Conservation (phyloP, 2,329 filamentous ascomycete species). For the Didymella glomerata region DNA sequence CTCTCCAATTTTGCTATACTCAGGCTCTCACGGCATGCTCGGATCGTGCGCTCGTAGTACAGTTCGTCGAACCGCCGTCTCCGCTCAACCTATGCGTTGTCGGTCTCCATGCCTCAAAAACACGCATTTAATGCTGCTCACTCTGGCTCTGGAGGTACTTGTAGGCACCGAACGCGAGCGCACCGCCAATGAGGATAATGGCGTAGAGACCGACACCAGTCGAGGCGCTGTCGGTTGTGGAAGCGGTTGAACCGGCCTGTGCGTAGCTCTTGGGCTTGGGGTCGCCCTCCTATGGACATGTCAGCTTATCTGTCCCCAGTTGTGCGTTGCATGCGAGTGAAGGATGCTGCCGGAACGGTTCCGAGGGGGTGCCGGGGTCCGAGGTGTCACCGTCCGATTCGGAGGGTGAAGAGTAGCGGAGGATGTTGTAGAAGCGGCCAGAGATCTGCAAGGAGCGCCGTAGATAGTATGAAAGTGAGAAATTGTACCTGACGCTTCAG, state of each 20-base stretch:
- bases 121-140: constrained; percentile 25
- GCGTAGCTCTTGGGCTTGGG: constrained; percentile 71
- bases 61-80: neutral
- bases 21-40: neutral
- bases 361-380: constrained; percentile 19
- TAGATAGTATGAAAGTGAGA: neutral
- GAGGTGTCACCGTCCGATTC: constrained; percentile 4
- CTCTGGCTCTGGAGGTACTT: constrained; percentile 75
- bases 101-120: neutral
- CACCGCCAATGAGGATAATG: constrained; percentile 78
- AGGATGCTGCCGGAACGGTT: constrained; percentile 30
- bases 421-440: neutral
- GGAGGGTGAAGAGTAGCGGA: neutral
- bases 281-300: constrained; percentile 69
- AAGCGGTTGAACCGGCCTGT: constrained; percentile 57
- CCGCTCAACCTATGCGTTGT: constrained; percentile 9
- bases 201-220: constrained; percentile 84
- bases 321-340: neutral
- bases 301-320: constrained; percentile 1
- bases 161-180: constrained; percentile 81
- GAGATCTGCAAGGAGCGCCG: neutral
- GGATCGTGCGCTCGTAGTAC: constrained; percentile 1
- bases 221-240: constrained; percentile 61
- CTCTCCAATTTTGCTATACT: neutral
- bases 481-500: constrained; percentile 50